Evolutionary conservation across 257 asterid genomes (phyloP).

Genomic region (Solanum tarapatanum): DNA sequence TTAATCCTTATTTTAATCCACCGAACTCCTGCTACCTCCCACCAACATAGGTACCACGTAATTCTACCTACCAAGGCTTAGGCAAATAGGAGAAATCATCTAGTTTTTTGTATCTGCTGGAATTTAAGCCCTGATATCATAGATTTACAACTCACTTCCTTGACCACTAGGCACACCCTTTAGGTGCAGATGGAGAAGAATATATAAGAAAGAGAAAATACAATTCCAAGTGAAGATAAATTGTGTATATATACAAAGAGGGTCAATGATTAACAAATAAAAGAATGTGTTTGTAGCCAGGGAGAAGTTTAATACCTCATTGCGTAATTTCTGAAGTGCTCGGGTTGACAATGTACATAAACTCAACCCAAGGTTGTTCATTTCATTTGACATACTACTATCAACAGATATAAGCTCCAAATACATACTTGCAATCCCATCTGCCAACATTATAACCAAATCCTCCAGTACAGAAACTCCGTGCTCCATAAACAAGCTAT

Average conservation of each 20-base stretch:
- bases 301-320: slow-evolving; percentile 20
- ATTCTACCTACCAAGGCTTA: not conserved
- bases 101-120: not conserved
- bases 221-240: not conserved
- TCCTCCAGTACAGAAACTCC: slow-evolving; percentile 75
- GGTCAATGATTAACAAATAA: not conserved
- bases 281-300: not conserved
- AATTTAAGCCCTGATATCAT: not conserved
- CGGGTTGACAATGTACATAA: slow-evolving; percentile 40
- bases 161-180: not conserved
- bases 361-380: slow-evolving; percentile 26
- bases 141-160: not conserved
- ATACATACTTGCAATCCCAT: slow-evolving; percentile 87
- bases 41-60: not conserved
- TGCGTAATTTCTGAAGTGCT: slow-evolving; percentile 40
- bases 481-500: slow-evolving; percentile 56
- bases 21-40: not conserved
- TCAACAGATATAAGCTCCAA: slow-evolving; percentile 96
- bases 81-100: not conserved
- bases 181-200: not conserved
- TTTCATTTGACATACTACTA: slow-evolving; percentile 45
- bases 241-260: not conserved
- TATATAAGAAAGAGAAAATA: not conserved
- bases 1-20: not conserved
- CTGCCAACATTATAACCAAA: slow-evolving; percentile 73